Evolutionary conservation across 495 filamentous ascomycete species (phyloP).

Genomic region (Glutinoglossum americanum): DNA sequence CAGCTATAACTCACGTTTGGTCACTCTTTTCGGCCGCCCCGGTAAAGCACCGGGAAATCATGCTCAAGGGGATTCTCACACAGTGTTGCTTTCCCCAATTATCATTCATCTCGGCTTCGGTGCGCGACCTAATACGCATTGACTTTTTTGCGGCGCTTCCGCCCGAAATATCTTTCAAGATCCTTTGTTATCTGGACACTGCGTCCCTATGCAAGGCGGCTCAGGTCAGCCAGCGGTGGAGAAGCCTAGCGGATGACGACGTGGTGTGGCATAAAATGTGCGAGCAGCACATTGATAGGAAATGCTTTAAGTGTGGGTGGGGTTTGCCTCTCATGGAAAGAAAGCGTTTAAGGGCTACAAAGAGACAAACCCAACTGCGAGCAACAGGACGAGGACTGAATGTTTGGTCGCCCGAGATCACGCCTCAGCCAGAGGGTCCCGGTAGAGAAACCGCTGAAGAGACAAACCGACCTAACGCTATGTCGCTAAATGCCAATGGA

Average conservation of each 20-base stretch:
- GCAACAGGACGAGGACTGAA: conserved; percentile 29
- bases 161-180: conserved; percentile 77
- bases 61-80: conserved; percentile 83
- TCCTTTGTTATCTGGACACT: conserved; percentile 81
- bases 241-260: conserved; percentile 76
- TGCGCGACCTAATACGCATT: conserved; percentile 83
- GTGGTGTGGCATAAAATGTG: conserved; percentile 99
- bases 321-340: conserved; percentile 75
- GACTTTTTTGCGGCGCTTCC: conserved; percentile 82
- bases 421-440: conserved; percentile 20
- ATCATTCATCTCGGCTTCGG: conserved; percentile 66
- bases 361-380: conserved; percentile 59
- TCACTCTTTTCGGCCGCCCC: conserved; percentile 92
- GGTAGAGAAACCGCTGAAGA: background rate
- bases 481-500: background rate
- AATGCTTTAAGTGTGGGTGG: conserved; percentile 95
- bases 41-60: conserved; percentile 76
- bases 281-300: conserved; percentile 91
- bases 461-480: background rate
- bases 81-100: conserved; percentile 97
- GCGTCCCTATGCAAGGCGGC: conserved; percentile 93
- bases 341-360: conserved; percentile 69
- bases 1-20: conserved; percentile 91
- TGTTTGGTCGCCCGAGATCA: conserved; percentile 30
- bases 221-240: conserved; percentile 81